A percentile compares a stretch with the other conserved stretches of the same genome.
These are phyloP conservation scores for Suillus brevipes DNA, from an alignment of 768 basidiomycete species.

Conservation along the genomic window DNA sequence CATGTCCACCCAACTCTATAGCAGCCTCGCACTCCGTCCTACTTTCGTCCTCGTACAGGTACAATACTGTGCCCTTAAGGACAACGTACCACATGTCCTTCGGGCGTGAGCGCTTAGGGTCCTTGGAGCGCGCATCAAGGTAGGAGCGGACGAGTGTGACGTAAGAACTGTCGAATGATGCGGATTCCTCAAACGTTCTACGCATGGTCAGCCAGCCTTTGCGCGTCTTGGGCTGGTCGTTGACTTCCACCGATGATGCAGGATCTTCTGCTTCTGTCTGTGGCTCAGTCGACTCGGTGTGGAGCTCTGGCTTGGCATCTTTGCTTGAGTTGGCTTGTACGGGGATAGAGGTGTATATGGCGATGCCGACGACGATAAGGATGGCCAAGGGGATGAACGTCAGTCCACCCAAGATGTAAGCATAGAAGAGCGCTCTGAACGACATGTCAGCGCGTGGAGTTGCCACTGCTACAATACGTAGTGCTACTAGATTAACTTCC, in stretches of 20 bases:
- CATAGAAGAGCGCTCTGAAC: conserved; percentile 71
- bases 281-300: conserved; percentile 29
- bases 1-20: conserved; percentile 80
- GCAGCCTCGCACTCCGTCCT: conserved; percentile 90
- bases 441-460: conserved; percentile 46
- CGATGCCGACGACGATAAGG: conserved; percentile 53
- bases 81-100: conserved; percentile 94
- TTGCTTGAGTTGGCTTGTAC: conserved; percentile 51
- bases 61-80: conserved; percentile 88
- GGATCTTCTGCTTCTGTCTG: conserved; percentile 17
- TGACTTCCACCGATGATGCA: conserved; percentile 31
- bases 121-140: conserved; percentile 79
- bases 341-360: conserved; percentile 86
- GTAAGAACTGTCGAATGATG: conserved; percentile 62
- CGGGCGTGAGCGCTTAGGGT: conserved; percentile 79
- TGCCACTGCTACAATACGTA: background rate
- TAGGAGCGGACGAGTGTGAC: conserved; percentile 80
- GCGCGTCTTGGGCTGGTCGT: conserved; percentile 64
- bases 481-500: background rate
- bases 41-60: conserved; percentile 90
- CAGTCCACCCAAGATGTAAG: conserved; percentile 86
- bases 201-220: conserved; percentile 86
- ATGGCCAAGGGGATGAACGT: conserved; percentile 85
- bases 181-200: conserved; percentile 69
- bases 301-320: conserved; percentile 34